A percentile compares a stretch with the other conserved stretches of the same genome.
Evolutionary conservation across 2,329 filamentous ascomycete species (phyloP).

Genomic region (Fusarium sp.): DNA sequence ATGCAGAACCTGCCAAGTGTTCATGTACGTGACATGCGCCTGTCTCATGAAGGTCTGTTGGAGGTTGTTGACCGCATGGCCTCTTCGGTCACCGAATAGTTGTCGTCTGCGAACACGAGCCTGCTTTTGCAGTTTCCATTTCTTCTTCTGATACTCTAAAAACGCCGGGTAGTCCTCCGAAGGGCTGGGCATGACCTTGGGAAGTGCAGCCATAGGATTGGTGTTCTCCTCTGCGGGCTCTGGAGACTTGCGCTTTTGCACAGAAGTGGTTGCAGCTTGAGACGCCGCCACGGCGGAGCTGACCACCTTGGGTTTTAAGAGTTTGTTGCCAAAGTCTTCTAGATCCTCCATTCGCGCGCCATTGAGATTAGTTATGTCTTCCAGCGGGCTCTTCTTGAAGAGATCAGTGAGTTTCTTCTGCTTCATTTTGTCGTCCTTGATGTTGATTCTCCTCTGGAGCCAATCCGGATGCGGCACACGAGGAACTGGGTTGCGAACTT

Average conservation of each 20-base stretch:
- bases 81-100: slow-evolving; percentile 89
- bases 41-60: slow-evolving; percentile 88
- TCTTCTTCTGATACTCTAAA: slow-evolving; percentile 95
- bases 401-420: slow-evolving; percentile 99
- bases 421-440: slow-evolving; percentile 97
- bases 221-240: slow-evolving; percentile 76
- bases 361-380: slow-evolving; percentile 79
- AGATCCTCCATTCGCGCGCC: slow-evolving; percentile 75
- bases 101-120: slow-evolving; percentile 88
- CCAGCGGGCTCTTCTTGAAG: slow-evolving; percentile 75
- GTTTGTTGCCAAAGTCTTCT: slow-evolving; percentile 83
- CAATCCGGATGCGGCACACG: slow-evolving; percentile 96
- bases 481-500: slow-evolving; percentile 94
- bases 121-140: slow-evolving; percentile 98
- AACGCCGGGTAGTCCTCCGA: slow-evolving; percentile 91
- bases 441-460: slow-evolving; percentile 93
- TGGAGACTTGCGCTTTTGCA: slow-evolving; percentile 81
- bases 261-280: slow-evolving; percentile 59
- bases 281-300: slow-evolving; percentile 70
- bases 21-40: slow-evolving; percentile 90
- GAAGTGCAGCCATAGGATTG: slow-evolving; percentile 87
- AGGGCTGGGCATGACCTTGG: slow-evolving; percentile 86
- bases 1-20: slow-evolving; percentile 95
- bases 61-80: slow-evolving; percentile 66
- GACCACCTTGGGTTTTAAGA: slow-evolving; percentile 76